Evolutionary conservation across 495 filamentous ascomycete species (phyloP).

Genomic region (Staphylotrichum longicolle): DNA sequence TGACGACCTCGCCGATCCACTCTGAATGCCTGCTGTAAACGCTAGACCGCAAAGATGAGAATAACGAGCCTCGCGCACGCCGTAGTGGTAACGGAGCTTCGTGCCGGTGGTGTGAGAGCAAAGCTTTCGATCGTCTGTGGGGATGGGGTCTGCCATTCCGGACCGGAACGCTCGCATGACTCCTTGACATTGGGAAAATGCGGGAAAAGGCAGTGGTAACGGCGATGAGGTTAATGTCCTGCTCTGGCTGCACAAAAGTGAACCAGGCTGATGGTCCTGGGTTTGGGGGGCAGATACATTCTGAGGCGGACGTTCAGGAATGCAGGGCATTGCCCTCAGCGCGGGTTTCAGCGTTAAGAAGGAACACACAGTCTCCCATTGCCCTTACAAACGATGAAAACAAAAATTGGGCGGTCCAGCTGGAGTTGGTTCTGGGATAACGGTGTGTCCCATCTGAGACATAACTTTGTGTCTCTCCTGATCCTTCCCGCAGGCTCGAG

Average conservation of each 20-base stretch:
- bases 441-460: neutral
- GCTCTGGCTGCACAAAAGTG: neutral
- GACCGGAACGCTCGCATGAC: slow-evolving; percentile 24
- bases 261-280: neutral
- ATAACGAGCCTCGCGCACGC: neutral
- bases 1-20: neutral
- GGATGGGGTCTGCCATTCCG: slow-evolving; percentile 14
- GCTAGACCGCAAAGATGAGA: no score
- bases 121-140: neutral
- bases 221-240: neutral
- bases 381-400: neutral
- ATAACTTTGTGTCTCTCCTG: neutral
- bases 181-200: slow-evolving; percentile 26
- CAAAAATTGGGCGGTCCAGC: neutral
- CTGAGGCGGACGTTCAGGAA: no score
- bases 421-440: no score
- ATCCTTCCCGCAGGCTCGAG: neutral
- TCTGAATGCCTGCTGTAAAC: neutral
- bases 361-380: neutral
- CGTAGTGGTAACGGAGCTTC: neutral
- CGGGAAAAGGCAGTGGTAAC: slow-evolving; percentile 20
- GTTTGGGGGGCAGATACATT: no score
- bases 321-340: no score
- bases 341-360: neutral
- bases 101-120: neutral